Conservation (phyloP, 306 rosid genomes). For the Glycine tomentella region DNA sequence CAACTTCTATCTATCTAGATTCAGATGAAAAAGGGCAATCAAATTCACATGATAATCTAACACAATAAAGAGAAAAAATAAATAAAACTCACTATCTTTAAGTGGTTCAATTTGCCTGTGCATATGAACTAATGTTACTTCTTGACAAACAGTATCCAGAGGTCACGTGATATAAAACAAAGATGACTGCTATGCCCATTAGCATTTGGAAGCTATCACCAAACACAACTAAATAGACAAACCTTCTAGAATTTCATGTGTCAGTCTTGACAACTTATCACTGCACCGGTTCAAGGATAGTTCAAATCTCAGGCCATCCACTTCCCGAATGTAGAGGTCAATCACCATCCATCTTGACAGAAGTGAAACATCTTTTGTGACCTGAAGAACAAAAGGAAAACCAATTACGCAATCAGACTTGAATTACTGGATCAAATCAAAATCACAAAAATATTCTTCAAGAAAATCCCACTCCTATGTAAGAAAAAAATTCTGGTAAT, state of each 20-base stretch:
- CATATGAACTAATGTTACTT: too few relatives aligned
- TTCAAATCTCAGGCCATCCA: slow-evolving; percentile 88
- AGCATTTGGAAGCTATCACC: too few relatives aligned
- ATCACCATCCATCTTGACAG: slow-evolving; percentile 93
- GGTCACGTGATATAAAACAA: too few relatives aligned
- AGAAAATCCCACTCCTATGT: slow-evolving; percentile 5
- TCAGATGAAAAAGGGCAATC: too few relatives aligned
- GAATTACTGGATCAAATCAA: background rate
- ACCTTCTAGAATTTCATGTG: slow-evolving; percentile 82
- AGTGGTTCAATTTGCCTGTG: too few relatives aligned
- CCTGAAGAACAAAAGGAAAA: slow-evolving; percentile 61
- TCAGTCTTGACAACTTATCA: slow-evolving; percentile 64
- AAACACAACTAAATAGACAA: slow-evolving; percentile 43
- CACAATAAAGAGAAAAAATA: too few relatives aligned
- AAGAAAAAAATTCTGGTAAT: background rate
- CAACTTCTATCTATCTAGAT: too few relatives aligned
- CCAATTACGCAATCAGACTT: slow-evolving; percentile 13
- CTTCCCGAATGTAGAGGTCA: slow-evolving; percentile 84
- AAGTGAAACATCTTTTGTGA: slow-evolving; percentile 87
- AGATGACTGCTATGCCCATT: too few relatives aligned
- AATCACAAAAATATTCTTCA: background rate
- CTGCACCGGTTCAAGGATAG: slow-evolving; percentile 86
- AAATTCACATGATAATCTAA: too few relatives aligned
- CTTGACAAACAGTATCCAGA: too few relatives aligned
- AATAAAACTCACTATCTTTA: too few relatives aligned